These are phyloP conservation scores for Isabelozyma rhagii DNA, from an alignment of 805 yeast genomes.

Conservation along the genomic window DNA sequence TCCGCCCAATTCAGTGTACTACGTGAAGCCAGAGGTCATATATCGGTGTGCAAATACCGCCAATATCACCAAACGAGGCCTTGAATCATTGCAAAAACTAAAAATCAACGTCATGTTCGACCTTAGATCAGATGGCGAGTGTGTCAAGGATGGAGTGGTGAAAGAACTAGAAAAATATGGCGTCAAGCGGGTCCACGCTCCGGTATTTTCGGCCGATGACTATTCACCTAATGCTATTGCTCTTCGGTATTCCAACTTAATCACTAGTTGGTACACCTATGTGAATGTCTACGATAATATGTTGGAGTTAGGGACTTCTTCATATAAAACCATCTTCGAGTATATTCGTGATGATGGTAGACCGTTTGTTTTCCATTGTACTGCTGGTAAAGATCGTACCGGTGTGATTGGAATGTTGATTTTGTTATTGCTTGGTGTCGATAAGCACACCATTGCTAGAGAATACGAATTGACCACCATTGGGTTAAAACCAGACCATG, in stretches of 20 bases:
- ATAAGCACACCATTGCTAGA: conserved; percentile 58
- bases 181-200: conserved; percentile 47
- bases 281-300: conserved; percentile 61
- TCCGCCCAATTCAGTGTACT: conserved; percentile 19
- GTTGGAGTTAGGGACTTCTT: conserved; percentile 44
- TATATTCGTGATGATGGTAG: conserved; percentile 52
- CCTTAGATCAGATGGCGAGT: conserved; percentile 61
- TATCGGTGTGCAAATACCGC: conserved; percentile 66
- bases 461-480: conserved; percentile 75
- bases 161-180: conserved; percentile 36
- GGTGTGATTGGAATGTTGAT: conserved; percentile 72
- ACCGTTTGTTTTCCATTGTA: conserved; percentile 66
- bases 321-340: conserved; percentile 50
- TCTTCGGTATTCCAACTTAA: conserved; percentile 48
- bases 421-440: conserved; percentile 62
- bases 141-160: conserved; percentile 44
- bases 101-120: conserved; percentile 61
- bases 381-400: conserved; percentile 87
- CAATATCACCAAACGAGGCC: conserved; percentile 50
- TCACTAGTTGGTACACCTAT: conserved; percentile 61
- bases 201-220: conserved; percentile 53
- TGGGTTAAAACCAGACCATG: conserved; percentile 56
- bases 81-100: conserved; percentile 33
- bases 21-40: conserved; percentile 50
- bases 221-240: conserved; percentile 66